Conservation (phyloP, 2,329 filamentous ascomycete species). For the Pyricularia pennisetigena region DNA sequence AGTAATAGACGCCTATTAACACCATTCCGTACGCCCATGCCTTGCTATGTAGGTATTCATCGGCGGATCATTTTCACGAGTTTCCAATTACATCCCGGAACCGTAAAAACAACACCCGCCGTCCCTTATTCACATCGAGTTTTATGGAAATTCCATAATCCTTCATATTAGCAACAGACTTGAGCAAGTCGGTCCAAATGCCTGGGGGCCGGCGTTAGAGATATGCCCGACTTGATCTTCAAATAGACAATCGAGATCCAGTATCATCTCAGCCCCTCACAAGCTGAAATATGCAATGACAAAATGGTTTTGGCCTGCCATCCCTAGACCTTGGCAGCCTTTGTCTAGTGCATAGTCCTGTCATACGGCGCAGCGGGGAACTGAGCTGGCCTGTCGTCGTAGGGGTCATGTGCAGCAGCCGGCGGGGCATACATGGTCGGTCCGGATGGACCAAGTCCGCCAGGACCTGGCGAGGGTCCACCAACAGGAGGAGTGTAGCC, state of each 20-base stretch:
- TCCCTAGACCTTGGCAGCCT: background rate
- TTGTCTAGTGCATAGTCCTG: slow-evolving; percentile 22
- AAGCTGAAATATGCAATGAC: background rate
- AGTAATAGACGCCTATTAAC: background rate
- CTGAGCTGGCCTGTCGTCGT: slow-evolving; percentile 36
- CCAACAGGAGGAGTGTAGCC: slow-evolving; percentile 18
- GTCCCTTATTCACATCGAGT: slow-evolving; percentile 11
- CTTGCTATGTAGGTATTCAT: background rate
- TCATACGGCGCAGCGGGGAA: slow-evolving; percentile 52
- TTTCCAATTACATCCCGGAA: slow-evolving; percentile 6
- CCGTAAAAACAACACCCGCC: slow-evolving; percentile 14
- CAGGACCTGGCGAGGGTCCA: slow-evolving; percentile 8
- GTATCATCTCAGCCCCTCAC: background rate
- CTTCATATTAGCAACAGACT: background rate
- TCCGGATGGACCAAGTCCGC: background rate
- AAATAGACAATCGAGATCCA: background rate
- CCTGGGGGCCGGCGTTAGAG: background rate
- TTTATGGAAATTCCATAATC: background rate
- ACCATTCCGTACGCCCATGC: background rate
- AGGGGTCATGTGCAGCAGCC: slow-evolving; percentile 30
- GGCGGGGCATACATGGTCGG: slow-evolving; percentile 11
- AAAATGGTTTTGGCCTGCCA: background rate
- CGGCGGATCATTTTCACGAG: background rate
- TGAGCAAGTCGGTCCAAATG: background rate
- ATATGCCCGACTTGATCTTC: background rate